Percentiles rank a stretch among this genome's conserved stretches.
These are phyloP conservation scores for Hyphopichia pseudoburtonii DNA, from an alignment of 1,139 yeast genomes.

Conservation along the genomic window DNA sequence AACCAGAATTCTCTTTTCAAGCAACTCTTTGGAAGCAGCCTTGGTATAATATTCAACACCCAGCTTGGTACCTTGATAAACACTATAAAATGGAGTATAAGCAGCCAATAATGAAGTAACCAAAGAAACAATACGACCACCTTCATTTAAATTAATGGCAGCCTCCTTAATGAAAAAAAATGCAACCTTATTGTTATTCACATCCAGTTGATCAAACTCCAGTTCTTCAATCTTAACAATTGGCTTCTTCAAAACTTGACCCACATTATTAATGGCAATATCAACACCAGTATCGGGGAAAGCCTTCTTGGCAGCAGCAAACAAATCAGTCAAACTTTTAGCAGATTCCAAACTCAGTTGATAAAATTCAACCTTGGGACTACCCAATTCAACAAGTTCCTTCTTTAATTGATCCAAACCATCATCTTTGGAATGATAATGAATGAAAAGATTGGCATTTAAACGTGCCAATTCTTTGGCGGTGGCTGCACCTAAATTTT, in stretches of 20 bases:
- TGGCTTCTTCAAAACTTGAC: slow-evolving; percentile 64
- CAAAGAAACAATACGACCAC: slow-evolving; percentile 55
- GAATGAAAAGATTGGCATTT: slow-evolving; percentile 58
- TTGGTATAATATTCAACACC: slow-evolving; percentile 61
- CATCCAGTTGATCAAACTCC: slow-evolving; percentile 56
- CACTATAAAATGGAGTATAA: slow-evolving; percentile 55
- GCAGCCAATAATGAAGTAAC: slow-evolving; percentile 70
- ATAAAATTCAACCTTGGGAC: slow-evolving; percentile 43
- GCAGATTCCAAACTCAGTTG: slow-evolving; percentile 50
- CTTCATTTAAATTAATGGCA: slow-evolving; percentile 46
- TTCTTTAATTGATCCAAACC: slow-evolving; percentile 40
- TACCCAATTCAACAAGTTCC: slow-evolving; percentile 31
- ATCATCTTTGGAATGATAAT: slow-evolving; percentile 48
- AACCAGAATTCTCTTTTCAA: slow-evolving; percentile 48
- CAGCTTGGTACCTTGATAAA: slow-evolving; percentile 62
- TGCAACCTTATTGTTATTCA: slow-evolving; percentile 57
- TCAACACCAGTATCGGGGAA: slow-evolving; percentile 53
- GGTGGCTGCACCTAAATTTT: slow-evolving; percentile 61
- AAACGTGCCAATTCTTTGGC: slow-evolving; percentile 56
- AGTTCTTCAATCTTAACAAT: slow-evolving; percentile 47
- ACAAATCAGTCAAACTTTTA: slow-evolving; percentile 41
- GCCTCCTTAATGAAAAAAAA: slow-evolving; percentile 64
- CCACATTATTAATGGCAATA: slow-evolving; percentile 66
- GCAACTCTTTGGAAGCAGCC: slow-evolving; percentile 58
- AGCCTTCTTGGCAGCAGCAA: slow-evolving; percentile 43